These are phyloP conservation scores for Tetrahymena malaccensis DNA, from an alignment of 73 alveolate genomes.

Conservation along the genomic window DNA sequence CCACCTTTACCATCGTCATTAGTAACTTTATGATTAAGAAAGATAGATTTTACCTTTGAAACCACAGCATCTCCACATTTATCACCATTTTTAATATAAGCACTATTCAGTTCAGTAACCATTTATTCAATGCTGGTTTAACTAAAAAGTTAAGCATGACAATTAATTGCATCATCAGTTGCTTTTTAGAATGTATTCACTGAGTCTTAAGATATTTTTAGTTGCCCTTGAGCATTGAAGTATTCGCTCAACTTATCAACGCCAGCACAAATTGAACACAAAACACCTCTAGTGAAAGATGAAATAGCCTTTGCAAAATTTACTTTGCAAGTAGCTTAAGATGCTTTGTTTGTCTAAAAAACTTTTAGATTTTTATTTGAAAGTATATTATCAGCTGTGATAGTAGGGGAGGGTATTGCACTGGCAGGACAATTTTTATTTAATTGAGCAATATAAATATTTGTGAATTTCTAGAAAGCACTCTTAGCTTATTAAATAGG, in stretches of 20 bases:
- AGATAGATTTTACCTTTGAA: neutral
- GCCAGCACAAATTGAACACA: neutral
- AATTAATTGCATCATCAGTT: neutral
- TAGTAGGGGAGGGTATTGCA: neutral
- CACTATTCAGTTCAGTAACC: neutral
- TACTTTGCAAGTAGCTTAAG: neutral
- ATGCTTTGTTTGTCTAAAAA: neutral
- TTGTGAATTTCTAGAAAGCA: neutral
- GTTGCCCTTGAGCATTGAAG: neutral
- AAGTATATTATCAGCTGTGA: neutral
- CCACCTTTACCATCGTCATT: neutral
- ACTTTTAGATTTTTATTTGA: neutral
- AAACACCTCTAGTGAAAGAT: neutral
- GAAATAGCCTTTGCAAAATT: neutral
- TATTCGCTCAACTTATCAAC: neutral
- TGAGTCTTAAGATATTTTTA: neutral
- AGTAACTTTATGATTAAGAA: neutral
- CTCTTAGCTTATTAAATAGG: neutral
- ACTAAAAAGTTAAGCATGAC: neutral
- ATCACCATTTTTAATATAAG: neutral
- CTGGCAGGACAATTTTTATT: neutral
- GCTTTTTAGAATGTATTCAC: neutral
- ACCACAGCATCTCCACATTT: neutral
- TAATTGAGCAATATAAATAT: neutral
- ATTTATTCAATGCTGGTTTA: neutral